Evolutionary conservation across 352 stramenopile species (phyloP).

Genomic region (Pythium biforme): DNA sequence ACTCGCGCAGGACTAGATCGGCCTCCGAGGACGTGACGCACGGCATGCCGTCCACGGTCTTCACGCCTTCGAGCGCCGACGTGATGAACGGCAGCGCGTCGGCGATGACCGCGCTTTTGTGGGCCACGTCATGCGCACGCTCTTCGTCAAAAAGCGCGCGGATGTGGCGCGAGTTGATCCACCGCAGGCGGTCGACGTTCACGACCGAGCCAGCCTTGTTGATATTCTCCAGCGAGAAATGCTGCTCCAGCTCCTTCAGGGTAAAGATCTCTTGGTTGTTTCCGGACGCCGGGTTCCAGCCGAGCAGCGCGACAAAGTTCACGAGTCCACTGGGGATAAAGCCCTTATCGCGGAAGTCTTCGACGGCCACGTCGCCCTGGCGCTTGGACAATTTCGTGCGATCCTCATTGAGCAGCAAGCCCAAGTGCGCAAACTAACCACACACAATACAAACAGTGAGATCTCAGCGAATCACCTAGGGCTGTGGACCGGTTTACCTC

Average conservation of each 20-base stretch:
- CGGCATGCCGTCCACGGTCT: constrained; percentile 24
- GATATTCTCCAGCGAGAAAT: constrained; percentile 86
- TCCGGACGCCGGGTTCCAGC: constrained; percentile 94
- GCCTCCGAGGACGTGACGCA: constrained; percentile 21
- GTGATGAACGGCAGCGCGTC: constrained; percentile 71
- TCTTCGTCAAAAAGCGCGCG: constrained; percentile 68
- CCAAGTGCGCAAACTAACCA: constrained; percentile 86
- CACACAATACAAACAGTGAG: not conserved
- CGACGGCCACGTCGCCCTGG: constrained; percentile 96
- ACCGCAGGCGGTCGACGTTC: constrained; percentile 81
- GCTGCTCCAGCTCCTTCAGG: constrained; percentile 87
- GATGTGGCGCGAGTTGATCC: constrained; percentile 90
- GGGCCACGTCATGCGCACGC: constrained; percentile 27
- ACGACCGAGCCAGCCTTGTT: constrained; percentile 90
- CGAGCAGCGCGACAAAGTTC: constrained; percentile 98
- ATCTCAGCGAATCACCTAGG: no score
- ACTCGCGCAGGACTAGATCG: constrained; percentile 45
- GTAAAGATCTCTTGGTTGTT: constrained; percentile 98
- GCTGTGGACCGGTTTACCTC: no score
- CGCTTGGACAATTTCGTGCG: constrained; percentile 98
- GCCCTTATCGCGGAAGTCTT: constrained; percentile 97
- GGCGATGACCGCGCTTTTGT: constrained; percentile 51
- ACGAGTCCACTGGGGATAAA: constrained; percentile 96
- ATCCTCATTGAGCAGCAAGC: constrained; percentile 96
- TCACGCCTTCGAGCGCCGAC: constrained; percentile 35